Base-by-base conservation (phyloP, 2,329 filamentous ascomycete species). In the Diaporthe velutina region DNA sequence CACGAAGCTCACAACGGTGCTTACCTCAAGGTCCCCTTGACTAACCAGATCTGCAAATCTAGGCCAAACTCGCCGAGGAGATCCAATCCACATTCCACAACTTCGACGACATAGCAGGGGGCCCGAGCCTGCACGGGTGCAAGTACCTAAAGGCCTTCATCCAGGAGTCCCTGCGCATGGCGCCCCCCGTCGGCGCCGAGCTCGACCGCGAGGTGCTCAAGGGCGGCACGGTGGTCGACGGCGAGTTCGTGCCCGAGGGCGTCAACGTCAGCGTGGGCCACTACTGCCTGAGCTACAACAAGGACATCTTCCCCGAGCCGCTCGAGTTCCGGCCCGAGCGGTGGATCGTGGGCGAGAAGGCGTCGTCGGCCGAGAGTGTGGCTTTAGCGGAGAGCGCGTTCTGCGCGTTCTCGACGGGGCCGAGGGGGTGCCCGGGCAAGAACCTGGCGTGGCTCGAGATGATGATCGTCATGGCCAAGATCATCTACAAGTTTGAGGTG, bases 151-250 rank as follows among this genome's bases (percentile, higher is more conserved):
- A 77, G 54, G 80, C 80, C 22, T 77, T 80, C n/a, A 79, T 83
- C 28, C 78, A 80, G 35, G 80, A 83, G 70, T 75, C 78, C 2
- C 74, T 82, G 4, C 77, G 81, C n/a, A 70, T 83, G 60, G 79
- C 79, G 75, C 79, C 79, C 1, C 81, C 80, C 6, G 80, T 82
- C 7, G 55, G 54, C n/a, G 72, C 72, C 22, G 72, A 74, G 42
- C 54, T 38, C 19, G 33, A 38, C 15, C 72, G 72, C 35, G 58
- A 50, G 72, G 54, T 74, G 5, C 42, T 71, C 54, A 45, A 35
- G 55, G 72, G 72, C 30, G 72, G 72, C 45, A 74, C 55, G n/a
- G 54, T 74, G 30, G 55, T 74, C 45, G 72, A 71, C 66, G 66
- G 72, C 35, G 64, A 71, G 54, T 74, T 71, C 66, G 19, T 74